phyloP scores from a whole-genome alignment of 1,139 yeast genomes.

The Meyerozyma elateridarum region DNA sequence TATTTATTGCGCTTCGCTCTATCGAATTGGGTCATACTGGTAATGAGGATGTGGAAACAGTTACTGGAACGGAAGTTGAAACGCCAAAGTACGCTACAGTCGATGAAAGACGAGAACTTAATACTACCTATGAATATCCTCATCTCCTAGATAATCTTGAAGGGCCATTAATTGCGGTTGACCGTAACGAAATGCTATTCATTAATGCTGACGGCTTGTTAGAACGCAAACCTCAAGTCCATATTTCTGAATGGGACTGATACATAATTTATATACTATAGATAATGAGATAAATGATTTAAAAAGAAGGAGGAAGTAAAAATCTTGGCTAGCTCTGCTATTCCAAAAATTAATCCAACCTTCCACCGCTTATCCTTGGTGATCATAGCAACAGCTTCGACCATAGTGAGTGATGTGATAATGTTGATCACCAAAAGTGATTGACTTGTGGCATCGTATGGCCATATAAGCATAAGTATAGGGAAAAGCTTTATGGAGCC shows the following conservation, averaged over 20 bases:
- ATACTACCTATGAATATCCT: conserved; percentile 75
- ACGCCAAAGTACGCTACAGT: conserved; percentile 14
- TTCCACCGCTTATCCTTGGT: conserved; percentile 5
- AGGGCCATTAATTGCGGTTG: conserved; percentile 76
- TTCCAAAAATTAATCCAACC: conserved; percentile 1
- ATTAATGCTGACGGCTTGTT: conserved; percentile 56
- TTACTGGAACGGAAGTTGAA: background rate
- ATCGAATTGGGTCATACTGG: conserved; percentile 38
- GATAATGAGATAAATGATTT: background rate
- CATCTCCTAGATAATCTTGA: conserved; percentile 63
- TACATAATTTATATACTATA: background rate
- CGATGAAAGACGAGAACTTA: conserved; percentile 63
- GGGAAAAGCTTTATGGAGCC: conserved; percentile 82
- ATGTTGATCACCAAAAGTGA: conserved; percentile 58
- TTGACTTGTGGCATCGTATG: conserved; percentile 69
- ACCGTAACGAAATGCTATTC: conserved; percentile 56
- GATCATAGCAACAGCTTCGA: conserved; percentile 45
- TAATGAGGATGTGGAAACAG: conserved; percentile 32
- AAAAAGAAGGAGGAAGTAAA: background rate
- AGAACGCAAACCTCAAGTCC: conserved; percentile 35
- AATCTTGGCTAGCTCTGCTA: background rate
- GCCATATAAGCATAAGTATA: conserved; percentile 94
- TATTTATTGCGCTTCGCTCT: conserved; percentile 76
- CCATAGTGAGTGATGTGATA: conserved; percentile 56
- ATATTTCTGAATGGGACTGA: conserved; percentile 36